phyloP scores from a whole-genome alignment of 129 eudicot species.

The Ambrosia trifida region DNA sequence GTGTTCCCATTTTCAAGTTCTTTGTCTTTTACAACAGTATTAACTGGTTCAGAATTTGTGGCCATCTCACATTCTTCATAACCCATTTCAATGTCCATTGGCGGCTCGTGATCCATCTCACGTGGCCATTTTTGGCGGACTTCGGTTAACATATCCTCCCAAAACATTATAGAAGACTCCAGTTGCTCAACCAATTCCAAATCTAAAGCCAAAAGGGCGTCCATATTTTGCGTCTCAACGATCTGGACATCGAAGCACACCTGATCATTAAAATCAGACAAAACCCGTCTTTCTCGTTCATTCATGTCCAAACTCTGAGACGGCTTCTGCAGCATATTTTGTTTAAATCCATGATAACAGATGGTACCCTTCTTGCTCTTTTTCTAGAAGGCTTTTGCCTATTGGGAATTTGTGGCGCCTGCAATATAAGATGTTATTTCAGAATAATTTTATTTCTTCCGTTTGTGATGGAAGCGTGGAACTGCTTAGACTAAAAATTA shows the following conservation, averaged over 20 bases:
- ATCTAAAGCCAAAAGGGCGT: conserved; percentile 43
- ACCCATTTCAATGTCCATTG: too few species aligned
- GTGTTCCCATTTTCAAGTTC: too few species aligned
- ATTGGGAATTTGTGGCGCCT: conserved; percentile 39
- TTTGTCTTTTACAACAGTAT: too few species aligned
- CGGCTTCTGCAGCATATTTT: conserved; percentile 41
- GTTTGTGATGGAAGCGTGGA: background rate
- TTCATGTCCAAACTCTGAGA: conserved; percentile 48
- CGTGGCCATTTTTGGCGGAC: conserved; percentile 26
- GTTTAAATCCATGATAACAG: conserved; percentile 61
- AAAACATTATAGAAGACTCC: conserved; percentile 53
- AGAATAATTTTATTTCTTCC: background rate
- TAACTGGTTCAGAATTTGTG: too few species aligned
- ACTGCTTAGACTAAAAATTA: conserved; percentile 41
- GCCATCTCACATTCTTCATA: too few species aligned
- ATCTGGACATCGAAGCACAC: conserved; percentile 26
- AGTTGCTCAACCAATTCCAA: conserved; percentile 44
- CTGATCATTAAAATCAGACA: conserved; percentile 42
- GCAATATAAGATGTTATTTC: conserved; percentile 5
- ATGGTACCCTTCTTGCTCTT: conserved; percentile 47
- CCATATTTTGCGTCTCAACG: conserved; percentile 34
- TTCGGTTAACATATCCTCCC: conserved; percentile 55
- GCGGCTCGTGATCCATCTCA: conserved; percentile 39
- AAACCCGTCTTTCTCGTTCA: conserved; percentile 72
- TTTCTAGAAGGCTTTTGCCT: conserved; percentile 47